Evolutionary conservation across 2,329 filamentous ascomycete species (phyloP).

Genomic region (Metarhizium guizhouense): DNA sequence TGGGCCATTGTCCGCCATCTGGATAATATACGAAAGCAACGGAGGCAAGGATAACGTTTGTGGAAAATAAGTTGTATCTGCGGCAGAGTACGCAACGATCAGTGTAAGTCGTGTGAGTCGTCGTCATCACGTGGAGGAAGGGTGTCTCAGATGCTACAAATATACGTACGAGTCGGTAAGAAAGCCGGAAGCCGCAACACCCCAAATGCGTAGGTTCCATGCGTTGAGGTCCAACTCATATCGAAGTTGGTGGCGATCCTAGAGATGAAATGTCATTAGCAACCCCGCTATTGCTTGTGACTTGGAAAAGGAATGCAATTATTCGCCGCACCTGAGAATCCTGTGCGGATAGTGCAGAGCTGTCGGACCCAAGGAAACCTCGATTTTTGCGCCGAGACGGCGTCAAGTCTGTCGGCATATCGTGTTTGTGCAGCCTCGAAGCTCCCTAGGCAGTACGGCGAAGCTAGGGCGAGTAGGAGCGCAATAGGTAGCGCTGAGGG

Average conservation of each 20-base stretch:
- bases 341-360: conserved; percentile 39
- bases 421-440: background rate
- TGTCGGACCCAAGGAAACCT: conserved; percentile 41
- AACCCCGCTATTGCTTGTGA: background rate
- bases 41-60: conserved; percentile 44
- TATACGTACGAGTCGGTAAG: conserved; percentile 40
- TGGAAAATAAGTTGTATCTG: conserved; percentile 46
- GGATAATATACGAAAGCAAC: conserved; percentile 45
- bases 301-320: background rate
- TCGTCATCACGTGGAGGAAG: background rate
- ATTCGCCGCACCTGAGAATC: conserved; percentile 34
- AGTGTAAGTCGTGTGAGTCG: background rate
- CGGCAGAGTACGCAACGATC: background rate
- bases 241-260: conserved; percentile 43
- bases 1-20: conserved; percentile 32
- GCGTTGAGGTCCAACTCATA: conserved; percentile 46
- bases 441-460: background rate
- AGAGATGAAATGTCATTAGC: conserved; percentile 5
- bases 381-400: conserved; percentile 30
- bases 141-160: background rate
- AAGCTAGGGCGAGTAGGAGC: background rate
- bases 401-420: conserved; percentile 21
- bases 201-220: conserved; percentile 47
- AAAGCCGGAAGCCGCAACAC: conserved; percentile 45
- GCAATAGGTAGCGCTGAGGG: background rate